Evolutionary conservation across 495 filamentous ascomycete genomes (phyloP), one percentile per base, ranked within the genome.

Genomic region (Penicillium antarcticum): DNA sequence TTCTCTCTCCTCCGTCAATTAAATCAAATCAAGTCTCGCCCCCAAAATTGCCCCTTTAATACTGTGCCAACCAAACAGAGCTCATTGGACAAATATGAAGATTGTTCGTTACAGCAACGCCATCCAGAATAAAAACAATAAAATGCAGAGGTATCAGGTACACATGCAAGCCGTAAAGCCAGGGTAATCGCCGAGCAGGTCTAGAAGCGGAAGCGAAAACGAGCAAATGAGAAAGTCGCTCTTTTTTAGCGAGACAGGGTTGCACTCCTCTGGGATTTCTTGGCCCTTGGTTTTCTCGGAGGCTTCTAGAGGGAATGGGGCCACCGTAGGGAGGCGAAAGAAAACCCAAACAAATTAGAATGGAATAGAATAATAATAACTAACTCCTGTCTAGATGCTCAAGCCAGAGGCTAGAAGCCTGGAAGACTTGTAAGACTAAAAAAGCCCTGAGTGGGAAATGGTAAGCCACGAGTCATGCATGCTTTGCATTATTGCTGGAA

Each of bases 391-490:
- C 26, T 29, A 29, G 26, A 29, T 2, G 26, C 26, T 23, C 2
- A 23, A 23, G 21, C 21, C 21, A 10, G 26, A 29, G 7, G 26
- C 26, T 9, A 9, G 26, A 29, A 23, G 21, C 21, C 21, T 23
- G 21, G 21, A 23, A 23, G 21, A 5, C 21, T 23, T 23, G 21
- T 23, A 23, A 23, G 21, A 23, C 21, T 23, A 5, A n/a, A n/a
- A n/a, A n/a, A n/a, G n/a, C n/a, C 21, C 1, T 23, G 5, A 1
- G 26, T 8, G 26, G 8, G 7, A 29, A 29, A 29, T 10, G 7
- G 26, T 29, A 39, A 37, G 48, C 44, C 60, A 53, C 53, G 61
- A 61, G 57, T 56, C 51, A 57, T 63, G 60, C 48, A 63, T 21
- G 57, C 51, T 57, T 57, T 57, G 57, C 44, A 42, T 48, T 29